These are phyloP conservation scores for Hibiscus mutabilis DNA, from an alignment of 345 rosid genomes.

Conservation along the genomic window DNA sequence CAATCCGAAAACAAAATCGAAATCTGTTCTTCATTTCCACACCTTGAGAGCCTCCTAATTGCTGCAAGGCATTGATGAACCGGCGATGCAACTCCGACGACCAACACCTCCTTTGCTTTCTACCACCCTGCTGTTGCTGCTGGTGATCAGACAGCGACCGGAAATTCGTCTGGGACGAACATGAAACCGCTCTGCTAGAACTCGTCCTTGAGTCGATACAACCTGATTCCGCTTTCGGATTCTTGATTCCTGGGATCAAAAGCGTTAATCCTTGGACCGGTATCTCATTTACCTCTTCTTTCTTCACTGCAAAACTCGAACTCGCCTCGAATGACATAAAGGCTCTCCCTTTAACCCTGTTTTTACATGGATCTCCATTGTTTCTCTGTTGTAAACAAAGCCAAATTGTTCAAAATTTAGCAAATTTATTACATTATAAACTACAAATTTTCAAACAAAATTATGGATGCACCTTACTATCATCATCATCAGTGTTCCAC, in stretches of 20 bases:
- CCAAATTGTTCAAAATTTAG: background rate
- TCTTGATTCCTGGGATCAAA: slow-evolving; percentile 41
- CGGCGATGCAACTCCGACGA: slow-evolving; percentile 80
- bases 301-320: slow-evolving; percentile 18
- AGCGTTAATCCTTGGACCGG: slow-evolving; percentile 42
- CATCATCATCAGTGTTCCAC: slow-evolving; percentile 36
- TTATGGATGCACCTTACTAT: background rate
- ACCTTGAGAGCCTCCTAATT: slow-evolving; percentile 93
- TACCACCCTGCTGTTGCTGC: slow-evolving; percentile 31
- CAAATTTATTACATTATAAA: background rate
- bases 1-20: background rate
- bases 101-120: slow-evolving; percentile 97
- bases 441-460: background rate
- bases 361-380: slow-evolving; percentile 33
- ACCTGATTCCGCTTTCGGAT: slow-evolving; percentile 45
- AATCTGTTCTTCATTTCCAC: slow-evolving; percentile 1
- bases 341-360: slow-evolving; percentile 22
- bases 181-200: slow-evolving; percentile 33
- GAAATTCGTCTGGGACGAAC: slow-evolving; percentile 24
- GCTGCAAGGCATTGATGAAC: slow-evolving; percentile 77
- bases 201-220: slow-evolving; percentile 36
- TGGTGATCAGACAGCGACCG: slow-evolving; percentile 8
- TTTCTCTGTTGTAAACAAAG: slow-evolving; percentile 29
- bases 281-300: slow-evolving; percentile 28
- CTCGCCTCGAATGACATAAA: slow-evolving; percentile 34